Percentiles rank a stretch among this genome's conserved stretches.
These are phyloP conservation scores for Hirsutella rhossiliensis DNA, from an alignment of 2,329 filamentous ascomycete species.

Conservation along the genomic window DNA sequence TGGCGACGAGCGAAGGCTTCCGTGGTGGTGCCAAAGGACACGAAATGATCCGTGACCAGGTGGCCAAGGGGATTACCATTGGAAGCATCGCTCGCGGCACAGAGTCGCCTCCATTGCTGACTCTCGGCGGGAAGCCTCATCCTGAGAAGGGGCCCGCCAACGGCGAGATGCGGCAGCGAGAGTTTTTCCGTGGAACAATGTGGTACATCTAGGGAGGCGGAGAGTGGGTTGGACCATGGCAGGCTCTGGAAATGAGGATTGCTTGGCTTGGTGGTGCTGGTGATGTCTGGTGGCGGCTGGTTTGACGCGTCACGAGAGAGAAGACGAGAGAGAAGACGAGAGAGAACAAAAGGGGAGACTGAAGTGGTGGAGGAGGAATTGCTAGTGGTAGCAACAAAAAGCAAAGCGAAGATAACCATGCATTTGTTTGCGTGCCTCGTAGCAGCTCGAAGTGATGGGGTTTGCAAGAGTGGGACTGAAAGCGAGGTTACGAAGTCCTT, in stretches of 20 bases:
- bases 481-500: too few species aligned
- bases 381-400: background rate
- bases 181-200: constrained; percentile 27
- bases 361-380: constrained; percentile 20
- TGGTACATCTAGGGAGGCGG: constrained; percentile 26
- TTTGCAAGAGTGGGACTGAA: too few species aligned
- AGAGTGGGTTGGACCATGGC: background rate
- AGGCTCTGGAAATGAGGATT: too few species aligned
- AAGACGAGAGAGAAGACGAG: too few species aligned
- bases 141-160: constrained; percentile 9
- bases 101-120: constrained; percentile 18
- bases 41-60: constrained; percentile 23
- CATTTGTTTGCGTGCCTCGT: background rate
- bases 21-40: constrained; percentile 30
- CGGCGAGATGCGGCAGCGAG: constrained; percentile 19
- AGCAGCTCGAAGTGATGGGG: too few species aligned
- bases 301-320: too few species aligned
- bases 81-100: constrained; percentile 9
- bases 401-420: background rate
- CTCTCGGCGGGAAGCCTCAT: constrained; percentile 14
- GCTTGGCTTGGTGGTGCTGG: too few species aligned
- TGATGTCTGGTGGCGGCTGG: too few species aligned
- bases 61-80: constrained; percentile 24
- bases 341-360: constrained; percentile 18
- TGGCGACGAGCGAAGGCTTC: constrained; percentile 31